These are phyloP conservation scores for Hyphopichia burtonii DNA, from an alignment of 1,139 yeast genomes.

Conservation along the genomic window DNA sequence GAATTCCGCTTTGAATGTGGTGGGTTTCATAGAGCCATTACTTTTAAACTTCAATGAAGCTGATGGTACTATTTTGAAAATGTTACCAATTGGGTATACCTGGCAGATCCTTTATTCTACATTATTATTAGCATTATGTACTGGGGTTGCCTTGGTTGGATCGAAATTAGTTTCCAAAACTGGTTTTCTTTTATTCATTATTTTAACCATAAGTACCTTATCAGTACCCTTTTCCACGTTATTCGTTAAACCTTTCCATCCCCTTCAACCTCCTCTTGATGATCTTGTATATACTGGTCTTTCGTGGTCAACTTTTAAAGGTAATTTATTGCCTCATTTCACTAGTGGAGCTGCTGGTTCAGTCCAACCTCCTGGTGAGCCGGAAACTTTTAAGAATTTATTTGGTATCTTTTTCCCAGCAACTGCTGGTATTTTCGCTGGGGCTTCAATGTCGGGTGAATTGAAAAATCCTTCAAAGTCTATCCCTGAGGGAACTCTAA, in stretches of 20 bases:
- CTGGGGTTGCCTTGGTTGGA: conserved; percentile 78
- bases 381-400: conserved; percentile 75
- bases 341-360: conserved; percentile 94
- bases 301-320: conserved; percentile 60
- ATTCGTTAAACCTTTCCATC: conserved; percentile 52
- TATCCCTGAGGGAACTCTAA: conserved; percentile 86
- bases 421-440: conserved; percentile 96
- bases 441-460: conserved; percentile 99
- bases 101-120: conserved; percentile 66
- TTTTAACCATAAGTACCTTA: conserved; percentile 69
- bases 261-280: conserved; percentile 48
- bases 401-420: conserved; percentile 98
- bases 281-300: conserved; percentile 67
- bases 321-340: conserved; percentile 73
- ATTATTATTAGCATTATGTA: conserved; percentile 64
- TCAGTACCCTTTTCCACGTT: conserved; percentile 81
- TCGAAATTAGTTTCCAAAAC: conserved; percentile 81
- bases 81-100: conserved; percentile 54
- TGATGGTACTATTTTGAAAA: conserved; percentile 54
- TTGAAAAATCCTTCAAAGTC: conserved; percentile 78
- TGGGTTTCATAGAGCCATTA: conserved; percentile 75
- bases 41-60: conserved; percentile 60
- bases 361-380: conserved; percentile 48
- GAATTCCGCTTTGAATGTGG: conserved; percentile 75
- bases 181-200: conserved; percentile 69